Evolutionary conservation across 441 rosid genomes (phyloP).

Genomic region (Raphanus hybrid): DNA sequence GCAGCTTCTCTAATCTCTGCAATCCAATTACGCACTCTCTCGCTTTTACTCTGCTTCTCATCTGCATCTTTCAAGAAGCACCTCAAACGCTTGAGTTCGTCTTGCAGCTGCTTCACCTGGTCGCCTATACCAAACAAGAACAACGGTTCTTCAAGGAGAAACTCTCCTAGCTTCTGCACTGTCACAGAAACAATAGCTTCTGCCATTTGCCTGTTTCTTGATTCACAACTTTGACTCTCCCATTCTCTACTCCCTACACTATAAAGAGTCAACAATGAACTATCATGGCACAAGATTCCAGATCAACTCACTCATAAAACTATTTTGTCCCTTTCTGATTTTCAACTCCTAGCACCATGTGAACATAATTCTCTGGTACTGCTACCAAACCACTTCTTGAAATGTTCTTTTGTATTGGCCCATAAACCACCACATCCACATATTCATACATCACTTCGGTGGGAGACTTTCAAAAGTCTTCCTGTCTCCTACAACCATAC

Average conservation of each 20-base stretch:
- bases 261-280: constrained; percentile 13
- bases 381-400: constrained; percentile 16
- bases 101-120: constrained; percentile 42
- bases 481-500: constrained; percentile 23
- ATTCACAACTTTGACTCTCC: constrained; percentile 17
- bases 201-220: constrained; percentile 36
- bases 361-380: constrained; percentile 15
- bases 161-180: constrained; percentile 41
- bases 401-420: constrained; percentile 23
- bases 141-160: constrained; percentile 38
- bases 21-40: constrained; percentile 40
- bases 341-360: constrained; percentile 24
- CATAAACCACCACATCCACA: constrained; percentile 36
- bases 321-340: constrained; percentile 20
- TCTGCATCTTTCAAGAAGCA: constrained; percentile 47
- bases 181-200: constrained; percentile 42
- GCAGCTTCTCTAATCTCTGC: constrained; percentile 45
- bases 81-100: constrained; percentile 39
- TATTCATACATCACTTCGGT: constrained; percentile 24
- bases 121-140: constrained; percentile 35
- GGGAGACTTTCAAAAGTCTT: constrained; percentile 37
- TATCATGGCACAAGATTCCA: constrained; percentile 26
- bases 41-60: constrained; percentile 37
- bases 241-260: not conserved
- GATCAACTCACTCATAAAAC: not conserved